Evolutionary conservation across 257 asterid genomes (phyloP), one percentile per base, ranked within the genome.

Genomic region (Gentiana dahurica): DNA sequence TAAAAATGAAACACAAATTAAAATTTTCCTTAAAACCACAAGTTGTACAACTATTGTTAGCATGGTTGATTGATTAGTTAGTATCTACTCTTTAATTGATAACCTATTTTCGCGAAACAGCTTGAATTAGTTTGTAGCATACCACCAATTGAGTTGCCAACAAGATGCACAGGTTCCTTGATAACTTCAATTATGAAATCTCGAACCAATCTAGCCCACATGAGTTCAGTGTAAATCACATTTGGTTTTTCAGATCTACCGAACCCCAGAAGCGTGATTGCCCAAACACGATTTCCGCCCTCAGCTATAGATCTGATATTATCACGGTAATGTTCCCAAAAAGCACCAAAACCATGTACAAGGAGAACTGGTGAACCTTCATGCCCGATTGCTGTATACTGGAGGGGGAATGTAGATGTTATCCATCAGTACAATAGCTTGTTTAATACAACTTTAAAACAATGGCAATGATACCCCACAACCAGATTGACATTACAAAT

Each of bases 91-190:
- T 11, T 46, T 55, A 11, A 6, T 54, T 65, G 24, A 24, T 58
- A 37, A 33, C 47, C 24, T 34, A 53, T 34, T 45, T n/a, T 48
- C 36, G 24, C 45, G 44, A 8, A 36, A 32, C 52, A 56, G 60
- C 59, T 56, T 56, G 51, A 59, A 24, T 24, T 58, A 13, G 12
- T 60, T 62, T 32, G 35, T 32, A 59, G 71, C 81, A 49, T 81
- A 86, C 97, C 97, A 63, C 97, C 97, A 64, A 89, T 84, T 55
- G 97, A 89, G 81, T 89, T 89, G 61, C 97, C 97, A 71, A 89
- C 82, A 55, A 86, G 86, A 75, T 89, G 95, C 4, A 77, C 95
- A 36, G 94, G 93, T 73, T 86, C 95, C 72, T 79, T 67, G 48
- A 89, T 71, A 57, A 89, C 95, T 65, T 89, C 93, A 67, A 78